Evolutionary conservation across 2,329 filamentous ascomycete genomes (phyloP), one percentile per base, ranked within the genome.

Genomic region (Huntiella decipiens): DNA sequence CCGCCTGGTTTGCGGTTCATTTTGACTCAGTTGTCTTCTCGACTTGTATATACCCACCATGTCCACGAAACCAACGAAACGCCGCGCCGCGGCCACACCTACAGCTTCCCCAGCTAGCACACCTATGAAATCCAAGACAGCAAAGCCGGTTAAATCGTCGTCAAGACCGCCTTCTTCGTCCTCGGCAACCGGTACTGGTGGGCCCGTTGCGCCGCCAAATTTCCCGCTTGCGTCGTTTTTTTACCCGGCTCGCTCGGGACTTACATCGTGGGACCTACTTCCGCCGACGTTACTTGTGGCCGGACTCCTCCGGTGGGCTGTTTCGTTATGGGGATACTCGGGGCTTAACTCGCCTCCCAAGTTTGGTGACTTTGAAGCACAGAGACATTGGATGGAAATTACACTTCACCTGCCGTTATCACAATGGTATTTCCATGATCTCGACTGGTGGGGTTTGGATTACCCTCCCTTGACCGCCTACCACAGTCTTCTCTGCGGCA

Each of bases 341-440:
- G 82, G 88, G 47, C 82, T 79, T 56, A 67, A 79, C 49, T 75
- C 74, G 50, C 87, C 87, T 33, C 91, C 91, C 4, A 86, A 95
- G 77, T 82, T 87, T 57, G 91, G 91, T 53, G 91, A 98, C 62
- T 98, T 94, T 63, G 91, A 98, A 66, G 91, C 92, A 3, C 91
- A 98, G 61, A 70, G 91, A 55, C 91, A 98, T 62, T 98, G 91
- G 91, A 94, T 98, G 87, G 91, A 98, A 58, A 69, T 98, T 53
- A 95, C 91, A 2, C 82, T 76, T 6, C 76, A 94, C 50, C 68
- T 98, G 2, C 91, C 91, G 11, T 70, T 92, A 34, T 91, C 85
- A 8, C 82, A 91, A 60, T 98, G 92, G 91, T 98, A 98, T 62
- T 94, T 93, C 58, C 85, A 98, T 60, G 87, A 98, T 59, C 67